Percentiles rank a stretch among this genome's conserved stretches.
phyloP scores from a whole-genome alignment of 2,329 filamentous ascomycete species.

The Thelonectria rubi region DNA sequence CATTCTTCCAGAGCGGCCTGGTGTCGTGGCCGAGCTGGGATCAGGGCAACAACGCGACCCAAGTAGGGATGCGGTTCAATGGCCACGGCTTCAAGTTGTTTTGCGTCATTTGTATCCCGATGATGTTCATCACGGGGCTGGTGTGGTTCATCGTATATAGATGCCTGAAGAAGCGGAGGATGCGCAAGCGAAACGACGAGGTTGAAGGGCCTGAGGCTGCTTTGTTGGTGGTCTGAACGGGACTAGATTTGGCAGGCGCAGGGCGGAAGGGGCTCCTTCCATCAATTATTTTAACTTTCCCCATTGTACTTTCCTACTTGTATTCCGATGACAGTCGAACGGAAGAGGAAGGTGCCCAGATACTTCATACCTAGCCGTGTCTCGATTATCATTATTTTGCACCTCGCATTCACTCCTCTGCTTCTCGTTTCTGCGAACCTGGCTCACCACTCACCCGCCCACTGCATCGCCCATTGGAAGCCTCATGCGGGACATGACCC shows the following conservation, averaged over 20 bases:
- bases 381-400: too few species aligned
- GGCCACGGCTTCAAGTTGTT: slow-evolving; percentile 6
- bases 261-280: neutral
- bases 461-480: too few species aligned
- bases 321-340: too few species aligned
- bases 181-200: neutral
- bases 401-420: too few species aligned
- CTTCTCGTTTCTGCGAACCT: too few species aligned
- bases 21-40: slow-evolving; percentile 10
- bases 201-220: too few species aligned
- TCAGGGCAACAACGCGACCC: neutral
- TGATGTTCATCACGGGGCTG: slow-evolving; percentile 10
- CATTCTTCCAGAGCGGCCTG: slow-evolving; percentile 41
- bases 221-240: neutral
- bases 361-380: too few species aligned
- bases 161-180: neutral
- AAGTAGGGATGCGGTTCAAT: slow-evolving; percentile 1
- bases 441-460: too few species aligned
- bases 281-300: too few species aligned
- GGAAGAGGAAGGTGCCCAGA: too few species aligned
- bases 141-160: slow-evolving; percentile 11
- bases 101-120: slow-evolving; percentile 8
- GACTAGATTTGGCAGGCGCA: neutral
- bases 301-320: too few species aligned
- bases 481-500: too few species aligned